Percentiles rank a stretch among this genome's conserved stretches.
These are phyloP conservation scores for Pseudocercospora vitis DNA, from an alignment of 2,329 filamentous ascomycete species.

Conservation along the genomic window DNA sequence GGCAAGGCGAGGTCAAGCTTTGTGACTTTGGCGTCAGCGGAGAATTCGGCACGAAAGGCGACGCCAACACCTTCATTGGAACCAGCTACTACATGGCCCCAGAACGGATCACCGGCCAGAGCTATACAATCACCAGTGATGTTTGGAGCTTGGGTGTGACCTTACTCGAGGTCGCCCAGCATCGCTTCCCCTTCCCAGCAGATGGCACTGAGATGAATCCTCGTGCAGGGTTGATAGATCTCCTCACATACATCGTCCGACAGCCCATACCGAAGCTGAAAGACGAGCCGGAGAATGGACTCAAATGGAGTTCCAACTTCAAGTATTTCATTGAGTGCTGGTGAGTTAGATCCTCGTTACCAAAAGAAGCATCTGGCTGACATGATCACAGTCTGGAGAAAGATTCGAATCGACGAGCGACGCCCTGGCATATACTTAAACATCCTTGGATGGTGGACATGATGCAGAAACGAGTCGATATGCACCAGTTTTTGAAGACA, in stretches of 20 bases:
- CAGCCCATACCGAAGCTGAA: slow-evolving; percentile 94
- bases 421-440: slow-evolving; percentile 97
- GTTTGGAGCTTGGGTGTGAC: slow-evolving; percentile 98
- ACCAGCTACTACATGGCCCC: slow-evolving; percentile 99
- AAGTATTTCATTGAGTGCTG: slow-evolving; percentile 99
- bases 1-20: slow-evolving; percentile 90
- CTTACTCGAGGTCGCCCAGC: slow-evolving; percentile 96
- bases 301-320: slow-evolving; percentile 95
- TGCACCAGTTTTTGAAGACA: slow-evolving; percentile 87
- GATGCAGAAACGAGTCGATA: slow-evolving; percentile 93
- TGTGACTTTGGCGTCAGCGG: slow-evolving; percentile 98
- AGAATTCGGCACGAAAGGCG: slow-evolving; percentile 96
- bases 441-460: slow-evolving; percentile 99
- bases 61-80: slow-evolving; percentile 98
- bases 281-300: slow-evolving; percentile 74
- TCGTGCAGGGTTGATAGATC: slow-evolving; percentile 85
- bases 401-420: slow-evolving; percentile 79
- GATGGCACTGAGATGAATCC: slow-evolving; percentile 96
- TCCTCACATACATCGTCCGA: slow-evolving; percentile 94
- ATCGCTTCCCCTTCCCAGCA: slow-evolving; percentile 96
- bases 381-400: slow-evolving; percentile 75
- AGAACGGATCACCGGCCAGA: slow-evolving; percentile 94
- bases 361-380: slow-evolving; percentile 28
- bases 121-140: slow-evolving; percentile 97
- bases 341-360: slow-evolving; percentile 58